phyloP scores from a whole-genome alignment of 1,139 yeast genomes.

The Pichia kudriavzevii region DNA sequence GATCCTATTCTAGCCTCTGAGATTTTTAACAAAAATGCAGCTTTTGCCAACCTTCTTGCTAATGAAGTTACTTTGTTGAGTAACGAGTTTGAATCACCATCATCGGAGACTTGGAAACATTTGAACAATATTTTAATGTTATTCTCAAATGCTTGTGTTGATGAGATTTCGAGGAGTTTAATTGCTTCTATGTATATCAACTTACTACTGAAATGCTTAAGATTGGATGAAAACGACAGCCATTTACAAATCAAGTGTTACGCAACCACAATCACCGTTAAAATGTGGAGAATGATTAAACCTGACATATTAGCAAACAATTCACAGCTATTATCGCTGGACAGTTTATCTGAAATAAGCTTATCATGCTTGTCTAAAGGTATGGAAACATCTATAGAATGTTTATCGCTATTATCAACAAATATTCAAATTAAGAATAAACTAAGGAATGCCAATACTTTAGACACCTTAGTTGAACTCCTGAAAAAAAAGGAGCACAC shows the following conservation, averaged over 20 bases:
- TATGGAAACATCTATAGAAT: conserved; percentile 29
- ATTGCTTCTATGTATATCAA: conserved; percentile 22
- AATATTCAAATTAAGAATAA: conserved; percentile 29
- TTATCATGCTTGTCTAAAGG: conserved; percentile 18
- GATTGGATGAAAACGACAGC: conserved; percentile 5
- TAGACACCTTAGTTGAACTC: conserved; percentile 20
- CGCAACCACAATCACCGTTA: conserved; percentile 33
- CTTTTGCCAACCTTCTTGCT: conserved; percentile 17
- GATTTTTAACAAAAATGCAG: conserved; percentile 17
- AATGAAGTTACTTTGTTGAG: conserved; percentile 19
- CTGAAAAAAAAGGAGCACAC: conserved; percentile 9
- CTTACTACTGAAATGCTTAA: conserved; percentile 16
- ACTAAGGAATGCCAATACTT: conserved; percentile 31
- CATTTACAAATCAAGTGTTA: conserved; percentile 20
- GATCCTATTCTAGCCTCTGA: conserved; percentile 13
- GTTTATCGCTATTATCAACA: conserved; percentile 40
- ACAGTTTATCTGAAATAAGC: conserved; percentile 23
- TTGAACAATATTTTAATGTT: conserved; percentile 15
- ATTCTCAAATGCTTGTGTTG: conserved; percentile 25
- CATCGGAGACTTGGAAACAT: conserved; percentile 6
- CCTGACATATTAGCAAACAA: conserved; percentile 26
- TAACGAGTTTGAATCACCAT: conserved; percentile 3
- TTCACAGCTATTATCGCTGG: conserved; percentile 20
- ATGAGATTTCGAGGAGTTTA: conserved; percentile 21
- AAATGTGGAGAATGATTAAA: conserved; percentile 38